A percentile compares a stretch with the other conserved stretches of the same genome.
Conservation (phyloP, 148 eudicot genomes). For the Persicaria tinctoria region DNA sequence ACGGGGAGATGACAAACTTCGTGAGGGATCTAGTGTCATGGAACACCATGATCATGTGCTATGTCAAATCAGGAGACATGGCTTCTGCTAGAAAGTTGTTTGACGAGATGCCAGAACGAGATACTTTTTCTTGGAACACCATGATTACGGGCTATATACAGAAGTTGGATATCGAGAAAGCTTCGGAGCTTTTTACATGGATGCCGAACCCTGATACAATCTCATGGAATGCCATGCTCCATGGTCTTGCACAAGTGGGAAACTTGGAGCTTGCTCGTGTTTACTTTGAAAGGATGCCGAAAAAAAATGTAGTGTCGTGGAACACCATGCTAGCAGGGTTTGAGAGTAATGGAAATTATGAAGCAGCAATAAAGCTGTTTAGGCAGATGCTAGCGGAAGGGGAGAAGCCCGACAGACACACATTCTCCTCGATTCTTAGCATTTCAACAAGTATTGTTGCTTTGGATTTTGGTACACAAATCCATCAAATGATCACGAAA, state of each 20-base stretch:
- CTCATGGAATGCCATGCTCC: constrained; percentile 48
- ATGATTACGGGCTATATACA: constrained; percentile 43
- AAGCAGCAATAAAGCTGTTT: constrained; percentile 36
- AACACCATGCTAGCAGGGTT: constrained; percentile 41
- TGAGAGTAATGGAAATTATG: constrained; percentile 36
- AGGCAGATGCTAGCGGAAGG: constrained; percentile 32
- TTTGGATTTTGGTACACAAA: constrained; percentile 39
- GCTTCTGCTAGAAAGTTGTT: constrained; percentile 35
- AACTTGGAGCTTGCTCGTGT: constrained; percentile 32
- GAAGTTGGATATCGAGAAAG: constrained; percentile 37
- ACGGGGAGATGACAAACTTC: constrained; percentile 20
- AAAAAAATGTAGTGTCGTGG: constrained; percentile 42
- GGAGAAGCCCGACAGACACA: constrained; percentile 44
- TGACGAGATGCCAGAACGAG: constrained; percentile 39
- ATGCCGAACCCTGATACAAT: constrained; percentile 46
- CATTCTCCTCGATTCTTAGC: constrained; percentile 42
- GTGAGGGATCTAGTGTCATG: constrained; percentile 43
- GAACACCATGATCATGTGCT: constrained; percentile 60
- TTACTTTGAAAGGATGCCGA: constrained; percentile 33
- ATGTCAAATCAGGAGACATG: constrained; percentile 38
- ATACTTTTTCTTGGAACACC: constrained; percentile 47
- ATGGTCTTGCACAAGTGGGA: constrained; percentile 39
- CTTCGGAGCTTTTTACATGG: constrained; percentile 33
- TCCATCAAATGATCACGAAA: constrained; percentile 39
- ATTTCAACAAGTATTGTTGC: constrained; percentile 31